Conservation (phyloP, 1,139 yeast genomes). For the Scheffersomyces titani region DNA sequence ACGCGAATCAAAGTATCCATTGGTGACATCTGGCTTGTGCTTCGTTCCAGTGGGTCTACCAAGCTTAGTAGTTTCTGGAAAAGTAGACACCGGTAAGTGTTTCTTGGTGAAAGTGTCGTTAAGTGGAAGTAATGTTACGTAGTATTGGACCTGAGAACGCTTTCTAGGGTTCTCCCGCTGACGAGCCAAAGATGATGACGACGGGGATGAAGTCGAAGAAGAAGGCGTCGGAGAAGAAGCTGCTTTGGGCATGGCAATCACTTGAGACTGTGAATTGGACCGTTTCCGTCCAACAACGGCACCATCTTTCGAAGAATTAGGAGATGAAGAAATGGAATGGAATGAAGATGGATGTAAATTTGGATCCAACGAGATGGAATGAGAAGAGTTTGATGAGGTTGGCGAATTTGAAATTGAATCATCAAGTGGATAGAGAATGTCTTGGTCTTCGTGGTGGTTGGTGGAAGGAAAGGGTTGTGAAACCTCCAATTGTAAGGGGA, state of each 20-base stretch:
- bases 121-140: constrained; percentile 69
- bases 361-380: background rate
- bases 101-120: constrained; percentile 85
- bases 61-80: constrained; percentile 80
- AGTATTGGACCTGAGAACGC: constrained; percentile 42
- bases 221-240: constrained; percentile 3
- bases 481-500: constrained; percentile 21
- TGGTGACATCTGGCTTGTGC: constrained; percentile 72
- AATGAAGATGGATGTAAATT: background rate
- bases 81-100: constrained; percentile 73
- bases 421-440: constrained; percentile 4
- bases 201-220: constrained; percentile 4
- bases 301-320: background rate
- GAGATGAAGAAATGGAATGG: background rate
- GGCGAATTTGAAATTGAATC: background rate
- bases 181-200: constrained; percentile 11
- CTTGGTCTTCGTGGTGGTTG: background rate
- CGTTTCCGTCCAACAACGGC: constrained; percentile 26
- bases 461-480: constrained; percentile 6
- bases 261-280: constrained; percentile 45
- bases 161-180: constrained; percentile 19
- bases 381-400: background rate
- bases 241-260: constrained; percentile 14
- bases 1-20: constrained; percentile 93
- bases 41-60: constrained; percentile 86